phyloP scores from a whole-genome alignment of 306 rosid genomes.

The Vigna angularis region DNA sequence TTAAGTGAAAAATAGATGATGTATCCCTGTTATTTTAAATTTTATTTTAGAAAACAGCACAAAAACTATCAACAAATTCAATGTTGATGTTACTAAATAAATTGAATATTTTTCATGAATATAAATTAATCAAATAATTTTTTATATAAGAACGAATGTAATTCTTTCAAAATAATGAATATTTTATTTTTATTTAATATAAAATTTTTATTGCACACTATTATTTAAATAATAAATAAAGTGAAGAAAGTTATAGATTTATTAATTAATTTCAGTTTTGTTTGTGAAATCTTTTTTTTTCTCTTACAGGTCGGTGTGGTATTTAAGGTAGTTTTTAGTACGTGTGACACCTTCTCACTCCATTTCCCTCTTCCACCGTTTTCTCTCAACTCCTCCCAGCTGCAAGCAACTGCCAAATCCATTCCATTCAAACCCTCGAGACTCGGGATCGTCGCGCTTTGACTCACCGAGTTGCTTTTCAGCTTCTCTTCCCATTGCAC shows the following conservation, averaged over 20 bases:
- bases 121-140: too few relatives aligned
- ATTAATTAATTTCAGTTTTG: background rate
- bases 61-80: too few relatives aligned
- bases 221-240: too few relatives aligned
- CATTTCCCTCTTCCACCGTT: background rate
- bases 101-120: too few relatives aligned
- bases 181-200: too few relatives aligned
- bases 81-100: background rate
- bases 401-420: slow-evolving; percentile 22
- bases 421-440: slow-evolving; percentile 34
- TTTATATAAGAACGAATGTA: too few relatives aligned
- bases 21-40: too few relatives aligned
- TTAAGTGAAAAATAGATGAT: too few relatives aligned
- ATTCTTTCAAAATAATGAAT: too few relatives aligned
- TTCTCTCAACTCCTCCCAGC: slow-evolving; percentile 1
- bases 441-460: slow-evolving; percentile 25
- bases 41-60: too few relatives aligned
- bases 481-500: slow-evolving; percentile 33
- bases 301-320: background rate
- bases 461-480: slow-evolving; percentile 41
- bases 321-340: slow-evolving; percentile 25
- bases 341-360: slow-evolving; percentile 14
- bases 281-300: background rate
- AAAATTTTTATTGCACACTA: too few relatives aligned
- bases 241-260: too few relatives aligned